Percentiles rank a stretch among this genome's conserved stretches.
Conservation (phyloP, 257 asterid species). For the Penstemon davidsonii region DNA sequence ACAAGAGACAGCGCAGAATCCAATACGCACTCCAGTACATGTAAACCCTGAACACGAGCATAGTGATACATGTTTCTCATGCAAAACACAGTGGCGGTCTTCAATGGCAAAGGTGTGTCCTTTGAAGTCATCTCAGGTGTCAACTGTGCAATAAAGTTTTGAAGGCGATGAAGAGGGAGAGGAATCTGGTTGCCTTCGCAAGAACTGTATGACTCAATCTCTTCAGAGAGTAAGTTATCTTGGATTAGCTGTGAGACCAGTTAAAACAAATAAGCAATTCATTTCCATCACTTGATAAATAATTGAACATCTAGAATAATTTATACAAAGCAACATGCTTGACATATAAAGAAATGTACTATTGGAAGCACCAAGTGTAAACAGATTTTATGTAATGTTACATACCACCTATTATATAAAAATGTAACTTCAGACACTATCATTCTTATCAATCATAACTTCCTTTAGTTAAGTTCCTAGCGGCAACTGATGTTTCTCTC, state of each 20-base stretch:
- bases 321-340: constrained; percentile 25
- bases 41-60: constrained; percentile 84
- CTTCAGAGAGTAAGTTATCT: constrained; percentile 69
- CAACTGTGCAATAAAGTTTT: constrained; percentile 41
- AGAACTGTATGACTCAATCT: constrained; percentile 54
- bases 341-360: constrained; percentile 9
- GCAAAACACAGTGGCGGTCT: constrained; percentile 56
- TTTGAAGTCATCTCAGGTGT: constrained; percentile 43
- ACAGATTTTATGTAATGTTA: neutral
- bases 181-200: constrained; percentile 60
- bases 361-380: constrained; percentile 6
- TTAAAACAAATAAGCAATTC: constrained; percentile 24
- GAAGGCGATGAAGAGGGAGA: constrained; percentile 70
- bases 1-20: constrained; percentile 75
- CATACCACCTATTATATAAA: too few species aligned
- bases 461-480: neutral
- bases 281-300: constrained; percentile 16
- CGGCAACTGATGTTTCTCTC: neutral
- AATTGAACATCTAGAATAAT: constrained; percentile 28
- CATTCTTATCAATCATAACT: neutral
- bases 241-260: constrained; percentile 67
- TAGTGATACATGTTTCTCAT: constrained; percentile 82
- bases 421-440: too few species aligned
- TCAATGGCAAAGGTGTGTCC: constrained; percentile 37
- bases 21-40: constrained; percentile 64